Conservation (phyloP, 2,329 filamentous ascomycete species). For the Botrytis medusae region DNA sequence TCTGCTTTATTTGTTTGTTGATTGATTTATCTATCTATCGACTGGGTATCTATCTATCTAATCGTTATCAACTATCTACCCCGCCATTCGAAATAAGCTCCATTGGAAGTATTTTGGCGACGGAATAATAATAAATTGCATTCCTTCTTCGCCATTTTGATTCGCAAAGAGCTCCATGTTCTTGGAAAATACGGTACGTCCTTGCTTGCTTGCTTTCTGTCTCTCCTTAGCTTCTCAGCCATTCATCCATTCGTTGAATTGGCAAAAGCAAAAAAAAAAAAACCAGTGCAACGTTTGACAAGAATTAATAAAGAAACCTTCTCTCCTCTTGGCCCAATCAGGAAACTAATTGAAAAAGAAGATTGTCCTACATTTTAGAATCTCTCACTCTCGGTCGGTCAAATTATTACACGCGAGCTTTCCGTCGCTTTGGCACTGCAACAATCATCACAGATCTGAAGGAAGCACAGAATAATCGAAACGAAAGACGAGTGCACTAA, state of each 20-base stretch:
- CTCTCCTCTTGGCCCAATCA: background rate
- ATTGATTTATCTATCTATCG: background rate
- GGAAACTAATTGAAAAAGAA: background rate
- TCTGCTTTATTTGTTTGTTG: background rate
- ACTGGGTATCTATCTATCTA: slow-evolving; percentile 5
- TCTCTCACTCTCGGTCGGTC: slow-evolving; percentile 1
- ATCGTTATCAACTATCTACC: slow-evolving; percentile 20
- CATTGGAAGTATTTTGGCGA: background rate
- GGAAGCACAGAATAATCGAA: background rate
- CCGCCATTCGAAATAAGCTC: slow-evolving; percentile 9
- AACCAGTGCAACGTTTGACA: background rate
- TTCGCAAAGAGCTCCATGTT: background rate
- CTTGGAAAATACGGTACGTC: background rate
- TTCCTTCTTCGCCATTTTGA: slow-evolving; percentile 1
- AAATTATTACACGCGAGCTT: slow-evolving; percentile 6
- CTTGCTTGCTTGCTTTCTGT: background rate
- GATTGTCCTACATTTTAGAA: background rate
- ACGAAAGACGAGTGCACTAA: background rate
- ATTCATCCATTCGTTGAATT: background rate
- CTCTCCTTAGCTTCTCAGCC: background rate
- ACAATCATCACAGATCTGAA: background rate
- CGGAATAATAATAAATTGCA: slow-evolving; percentile 11
- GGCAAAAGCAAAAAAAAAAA: background rate
- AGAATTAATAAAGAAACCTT: background rate
- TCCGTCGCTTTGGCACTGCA: background rate